Evolutionary conservation across 1,139 yeast species (phyloP), one percentile per base, ranked within the genome.

Genomic region (Geotrichum phurueaensis): DNA sequence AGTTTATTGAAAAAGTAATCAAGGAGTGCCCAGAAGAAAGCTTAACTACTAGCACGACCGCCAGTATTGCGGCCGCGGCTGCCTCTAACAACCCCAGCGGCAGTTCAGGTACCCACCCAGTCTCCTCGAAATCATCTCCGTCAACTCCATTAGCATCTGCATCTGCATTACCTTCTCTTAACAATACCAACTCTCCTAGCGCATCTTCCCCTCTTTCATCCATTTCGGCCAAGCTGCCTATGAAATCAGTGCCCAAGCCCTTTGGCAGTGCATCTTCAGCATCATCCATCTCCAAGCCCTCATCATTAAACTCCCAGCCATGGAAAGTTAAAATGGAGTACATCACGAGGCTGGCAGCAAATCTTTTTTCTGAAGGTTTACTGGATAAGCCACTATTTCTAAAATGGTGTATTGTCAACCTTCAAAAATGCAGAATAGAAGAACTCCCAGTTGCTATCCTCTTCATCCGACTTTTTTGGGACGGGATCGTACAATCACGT

Each of bases 381-480:
- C 70, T 92, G 15, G 94, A 89, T 69, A 79, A 80, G 59, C 80
- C 80, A 20, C 74, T 78, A 12, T 86, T 90, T 63, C 76, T 89
- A 39, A 78, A 83, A 23, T 85, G 94, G 82, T 73, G 87, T 1
- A 78, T 87, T 3, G 78, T 80, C 53, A 82, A 81, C 65, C 76
- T 88, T 55, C 80, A 80, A 53, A 81, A 76, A 39, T 83, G 83
- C 50, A 73, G 74, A 59, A 68, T 71, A 60, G 71, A 73, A 60
- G 78, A 78, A 64, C 73, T 86, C 50, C 87, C 85, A 0, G 71
- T 83, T 39, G 77, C 86, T 2, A 74, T 88, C 29, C 79, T 87
- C 2, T 75, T 89, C 15, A 70, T 87, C 4, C 81, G 84, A 64
- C 76, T 85, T 29, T 87, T 89, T 68, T 91, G 97, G 97, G 77